Conservation (phyloP, 192 early-diverging fungal species). For the Neocallimastix lanati region DNA sequence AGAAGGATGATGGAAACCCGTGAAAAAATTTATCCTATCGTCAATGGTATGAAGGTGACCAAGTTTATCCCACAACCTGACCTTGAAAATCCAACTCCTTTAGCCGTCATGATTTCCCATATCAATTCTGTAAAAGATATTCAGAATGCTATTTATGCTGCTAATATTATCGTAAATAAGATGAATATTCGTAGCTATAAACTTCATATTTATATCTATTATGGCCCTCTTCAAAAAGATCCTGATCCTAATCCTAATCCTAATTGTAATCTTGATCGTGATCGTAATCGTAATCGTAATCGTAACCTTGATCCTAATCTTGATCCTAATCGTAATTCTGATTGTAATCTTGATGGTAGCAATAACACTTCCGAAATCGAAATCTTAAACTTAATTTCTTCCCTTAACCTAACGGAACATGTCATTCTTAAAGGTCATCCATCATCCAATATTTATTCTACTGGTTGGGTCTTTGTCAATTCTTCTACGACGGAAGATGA, state of each 20-base stretch:
- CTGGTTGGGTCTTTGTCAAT: constrained; percentile 25
- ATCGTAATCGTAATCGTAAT: too few species aligned
- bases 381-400: constrained; percentile 11
- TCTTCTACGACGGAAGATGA: constrained; percentile 20
- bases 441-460: constrained; percentile 14
- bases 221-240: constrained; percentile 20
- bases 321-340: too few species aligned
- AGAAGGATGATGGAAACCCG: background rate
- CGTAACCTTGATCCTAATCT: too few species aligned
- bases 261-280: too few species aligned
- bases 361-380: constrained; percentile 16
- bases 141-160: constrained; percentile 20
- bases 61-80: constrained; percentile 12
- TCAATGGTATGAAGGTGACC: constrained; percentile 20
- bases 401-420: constrained; percentile 10
- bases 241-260: too few species aligned
- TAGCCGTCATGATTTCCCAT: constrained; percentile 22
- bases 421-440: constrained; percentile 18
- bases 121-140: constrained; percentile 23
- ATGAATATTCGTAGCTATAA: constrained; percentile 16
- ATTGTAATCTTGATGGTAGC: too few species aligned
- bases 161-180: constrained; percentile 19
- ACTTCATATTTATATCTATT: constrained; percentile 22
- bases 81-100: constrained; percentile 6
- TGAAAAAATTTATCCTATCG: constrained; percentile 12